phyloP scores from a whole-genome alignment of 495 filamentous ascomycete species.

The Penicillium paradoxum region DNA sequence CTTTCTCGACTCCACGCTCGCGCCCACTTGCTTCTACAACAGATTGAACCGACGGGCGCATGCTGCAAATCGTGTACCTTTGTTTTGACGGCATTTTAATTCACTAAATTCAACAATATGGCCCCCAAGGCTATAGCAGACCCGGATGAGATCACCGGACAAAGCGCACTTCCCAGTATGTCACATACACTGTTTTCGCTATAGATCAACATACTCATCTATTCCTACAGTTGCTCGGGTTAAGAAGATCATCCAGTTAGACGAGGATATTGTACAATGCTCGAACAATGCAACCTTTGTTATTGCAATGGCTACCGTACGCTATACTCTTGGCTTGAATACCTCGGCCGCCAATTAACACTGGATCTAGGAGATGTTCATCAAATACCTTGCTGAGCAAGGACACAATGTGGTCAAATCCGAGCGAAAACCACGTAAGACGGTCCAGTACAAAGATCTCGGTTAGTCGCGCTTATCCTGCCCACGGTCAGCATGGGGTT shows the following conservation, averaged over 20 bases:
- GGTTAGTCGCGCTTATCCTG: constrained; percentile 42
- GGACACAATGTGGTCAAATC: constrained; percentile 82
- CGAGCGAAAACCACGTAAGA: constrained; percentile 85
- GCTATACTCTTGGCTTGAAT: constrained; percentile 9
- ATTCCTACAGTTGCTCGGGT: constrained; percentile 71
- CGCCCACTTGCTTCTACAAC: not conserved
- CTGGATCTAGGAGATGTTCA: constrained; percentile 77
- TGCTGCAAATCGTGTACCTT: not conserved
- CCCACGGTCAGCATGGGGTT: not conserved
- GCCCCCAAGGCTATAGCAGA: constrained; percentile 86
- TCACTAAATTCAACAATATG: constrained; percentile 47
- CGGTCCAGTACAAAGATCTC: constrained; percentile 94
- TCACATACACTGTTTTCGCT: constrained; percentile 5
- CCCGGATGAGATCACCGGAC: constrained; percentile 73
- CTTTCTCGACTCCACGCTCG: constrained; percentile 14
- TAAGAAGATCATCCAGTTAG: constrained; percentile 85
- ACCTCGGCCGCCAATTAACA: constrained; percentile 8
- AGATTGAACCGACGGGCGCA: not conserved
- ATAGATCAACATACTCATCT: constrained; percentile 7
- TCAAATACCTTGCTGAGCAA: constrained; percentile 83
- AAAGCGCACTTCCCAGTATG: constrained; percentile 80
- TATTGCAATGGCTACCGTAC: constrained; percentile 82
- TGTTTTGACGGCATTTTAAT: not conserved
- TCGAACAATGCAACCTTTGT: constrained; percentile 94
- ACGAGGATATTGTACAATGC: constrained; percentile 77